Conservation (phyloP, 495 filamentous ascomycete genomes). For the Daldinia childiae region DNA sequence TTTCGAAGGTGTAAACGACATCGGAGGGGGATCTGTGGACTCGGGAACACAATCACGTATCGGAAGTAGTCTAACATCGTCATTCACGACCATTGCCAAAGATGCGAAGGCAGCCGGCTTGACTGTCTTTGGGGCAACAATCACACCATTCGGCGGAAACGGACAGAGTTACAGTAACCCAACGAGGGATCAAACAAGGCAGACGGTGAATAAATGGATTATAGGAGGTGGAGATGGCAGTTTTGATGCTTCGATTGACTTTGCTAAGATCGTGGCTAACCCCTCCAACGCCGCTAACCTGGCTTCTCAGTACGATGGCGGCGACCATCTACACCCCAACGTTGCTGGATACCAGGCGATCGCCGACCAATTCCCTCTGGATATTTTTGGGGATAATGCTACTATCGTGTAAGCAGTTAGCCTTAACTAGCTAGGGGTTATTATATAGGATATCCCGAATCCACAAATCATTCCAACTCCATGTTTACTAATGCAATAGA, state of each 20-base stretch:
- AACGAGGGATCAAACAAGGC: constrained; percentile 64
- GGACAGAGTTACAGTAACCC: constrained; percentile 64
- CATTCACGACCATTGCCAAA: constrained; percentile 66
- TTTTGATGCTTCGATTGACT: constrained; percentile 73
- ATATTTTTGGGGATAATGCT: constrained; percentile 57
- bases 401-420: neutral
- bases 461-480: neutral
- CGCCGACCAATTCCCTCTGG: constrained; percentile 68
- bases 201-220: constrained; percentile 72
- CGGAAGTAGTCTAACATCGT: constrained; percentile 61
- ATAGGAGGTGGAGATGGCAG: constrained; percentile 55
- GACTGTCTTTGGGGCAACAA: constrained; percentile 69
- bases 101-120: constrained; percentile 67
- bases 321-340: constrained; percentile 78
- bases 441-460: neutral
- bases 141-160: constrained; percentile 70
- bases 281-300: constrained; percentile 56
- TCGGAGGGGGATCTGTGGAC: constrained; percentile 62
- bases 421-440: neutral
- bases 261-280: constrained; percentile 66
- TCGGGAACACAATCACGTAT: constrained; percentile 59
- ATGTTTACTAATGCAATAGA: neutral
- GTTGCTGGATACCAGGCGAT: constrained; percentile 69
- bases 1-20: constrained; percentile 79
- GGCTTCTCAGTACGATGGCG: constrained; percentile 65